Conservation (phyloP, 2,329 filamentous ascomycete species). For the Hypoxylon sp. region DNA sequence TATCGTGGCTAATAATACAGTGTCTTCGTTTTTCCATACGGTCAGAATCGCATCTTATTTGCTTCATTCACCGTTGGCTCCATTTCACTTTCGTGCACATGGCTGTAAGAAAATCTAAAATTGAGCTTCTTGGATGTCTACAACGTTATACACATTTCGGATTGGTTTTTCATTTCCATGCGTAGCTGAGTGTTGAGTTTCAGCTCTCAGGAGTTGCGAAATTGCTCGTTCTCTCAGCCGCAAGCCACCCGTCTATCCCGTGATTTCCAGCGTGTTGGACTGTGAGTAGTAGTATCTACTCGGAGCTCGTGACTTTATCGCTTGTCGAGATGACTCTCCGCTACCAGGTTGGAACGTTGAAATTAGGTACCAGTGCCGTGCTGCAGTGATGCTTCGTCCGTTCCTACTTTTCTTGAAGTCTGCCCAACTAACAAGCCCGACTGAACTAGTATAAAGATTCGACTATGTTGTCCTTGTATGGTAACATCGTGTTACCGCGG, state of each 20-base stretch:
- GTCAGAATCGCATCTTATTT: not conserved
- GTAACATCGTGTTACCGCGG: conserved; percentile 30
- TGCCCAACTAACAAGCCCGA: not conserved
- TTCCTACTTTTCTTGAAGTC: not conserved
- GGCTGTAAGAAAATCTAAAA: conserved; percentile 2
- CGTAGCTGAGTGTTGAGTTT: not conserved
- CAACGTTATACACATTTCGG: not conserved
- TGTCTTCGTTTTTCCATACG: not conserved
- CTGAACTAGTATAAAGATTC: not conserved
- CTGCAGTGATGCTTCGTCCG: not conserved
- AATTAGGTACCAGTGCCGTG: not conserved
- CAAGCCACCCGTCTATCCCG: conserved; percentile 15
- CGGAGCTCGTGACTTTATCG: not conserved
- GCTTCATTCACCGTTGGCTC: not conserved
- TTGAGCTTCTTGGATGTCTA: not conserved
- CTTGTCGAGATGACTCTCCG: not conserved
- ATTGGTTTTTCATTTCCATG: not conserved
- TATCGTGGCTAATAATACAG: conserved; percentile 26
- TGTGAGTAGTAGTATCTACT: not conserved
- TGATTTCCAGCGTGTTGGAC: not conserved
- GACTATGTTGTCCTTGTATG: conserved; percentile 4
- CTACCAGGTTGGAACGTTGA: not conserved
- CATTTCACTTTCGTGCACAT: not conserved
- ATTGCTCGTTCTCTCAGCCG: conserved; percentile 12
- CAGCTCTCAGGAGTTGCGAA: conserved; percentile 16